phyloP scores from a whole-genome alignment of 371 early-diverging fungal genomes.

The Mortierella polycephala region DNA sequence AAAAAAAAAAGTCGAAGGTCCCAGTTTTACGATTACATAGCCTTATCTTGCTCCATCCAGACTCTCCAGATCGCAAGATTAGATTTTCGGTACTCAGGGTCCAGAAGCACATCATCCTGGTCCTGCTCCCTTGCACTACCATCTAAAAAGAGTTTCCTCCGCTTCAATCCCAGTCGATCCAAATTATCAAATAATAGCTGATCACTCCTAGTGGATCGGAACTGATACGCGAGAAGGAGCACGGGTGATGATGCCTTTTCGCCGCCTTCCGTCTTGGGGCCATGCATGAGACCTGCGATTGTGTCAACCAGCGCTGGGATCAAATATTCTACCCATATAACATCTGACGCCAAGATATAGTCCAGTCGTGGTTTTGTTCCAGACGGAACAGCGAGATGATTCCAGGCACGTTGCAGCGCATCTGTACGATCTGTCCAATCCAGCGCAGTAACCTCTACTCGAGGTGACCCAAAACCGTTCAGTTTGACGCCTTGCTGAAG shows the following conservation, averaged over 20 bases:
- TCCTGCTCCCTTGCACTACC: background rate
- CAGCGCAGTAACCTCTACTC: constrained; percentile 32
- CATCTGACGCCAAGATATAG: constrained; percentile 61
- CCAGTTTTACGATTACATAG: background rate
- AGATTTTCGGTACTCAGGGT: constrained; percentile 26
- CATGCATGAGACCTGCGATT: constrained; percentile 29
- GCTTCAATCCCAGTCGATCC: constrained; percentile 28
- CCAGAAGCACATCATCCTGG: constrained; percentile 21
- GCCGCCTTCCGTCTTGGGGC: background rate
- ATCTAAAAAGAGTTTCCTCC: constrained; percentile 19
- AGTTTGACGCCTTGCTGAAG: constrained; percentile 15
- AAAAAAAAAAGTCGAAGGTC: constrained; percentile 5
- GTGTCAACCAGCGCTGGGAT: constrained; percentile 56
- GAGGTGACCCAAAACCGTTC: constrained; percentile 28
- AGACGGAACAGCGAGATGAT: constrained; percentile 7
- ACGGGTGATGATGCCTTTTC: constrained; percentile 7
- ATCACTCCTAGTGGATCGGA: constrained; percentile 45
- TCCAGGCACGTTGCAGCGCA: constrained; percentile 25
- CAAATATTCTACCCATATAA: constrained; percentile 62
- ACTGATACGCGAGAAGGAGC: constrained; percentile 45
- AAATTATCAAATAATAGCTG: constrained; percentile 34
- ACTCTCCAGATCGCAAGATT: constrained; percentile 50
- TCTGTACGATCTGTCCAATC: constrained; percentile 38
- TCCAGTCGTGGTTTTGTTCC: constrained; percentile 29
- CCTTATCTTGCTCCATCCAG: constrained; percentile 26